Evolutionary conservation across 225 moss, liverwort and hornwort species (phyloP).

Genomic region (Neckera pumila): DNA sequence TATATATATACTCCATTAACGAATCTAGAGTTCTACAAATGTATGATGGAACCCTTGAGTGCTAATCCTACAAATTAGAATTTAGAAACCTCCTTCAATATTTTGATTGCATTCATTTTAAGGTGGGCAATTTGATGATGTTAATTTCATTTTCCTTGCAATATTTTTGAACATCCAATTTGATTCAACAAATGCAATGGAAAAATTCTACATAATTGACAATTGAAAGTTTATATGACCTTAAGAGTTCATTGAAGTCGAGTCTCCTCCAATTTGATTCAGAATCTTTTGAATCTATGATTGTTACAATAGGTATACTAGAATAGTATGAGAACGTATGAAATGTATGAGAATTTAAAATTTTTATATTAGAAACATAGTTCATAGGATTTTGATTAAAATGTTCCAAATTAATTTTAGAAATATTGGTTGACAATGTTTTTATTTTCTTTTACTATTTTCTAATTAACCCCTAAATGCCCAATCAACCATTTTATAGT

Average conservation of each 20-base stretch:
- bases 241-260: not conserved
- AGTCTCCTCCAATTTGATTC: not conserved
- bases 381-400: not conserved
- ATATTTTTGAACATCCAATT: not conserved
- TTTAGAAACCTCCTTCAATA: not conserved
- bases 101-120: not conserved
- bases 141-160: too few relatives aligned
- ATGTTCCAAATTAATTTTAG: not conserved
- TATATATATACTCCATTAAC: not conserved
- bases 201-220: not conserved
- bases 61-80: not conserved
- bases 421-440: accelerated
- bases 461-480: too few relatives aligned
- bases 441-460: accelerated
- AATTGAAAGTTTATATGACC: not conserved
- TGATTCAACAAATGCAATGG: not conserved
- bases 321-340: not conserved
- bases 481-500: too few relatives aligned
- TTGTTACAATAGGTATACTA: not conserved
- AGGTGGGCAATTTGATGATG: not conserved
- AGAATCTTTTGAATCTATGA: not conserved
- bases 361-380: not conserved
- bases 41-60: not conserved
- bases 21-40: not conserved
- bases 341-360: not conserved